These are phyloP conservation scores for Ophiostoma fasciatum DNA, from an alignment of 2,329 filamentous ascomycete species.

Conservation along the genomic window DNA sequence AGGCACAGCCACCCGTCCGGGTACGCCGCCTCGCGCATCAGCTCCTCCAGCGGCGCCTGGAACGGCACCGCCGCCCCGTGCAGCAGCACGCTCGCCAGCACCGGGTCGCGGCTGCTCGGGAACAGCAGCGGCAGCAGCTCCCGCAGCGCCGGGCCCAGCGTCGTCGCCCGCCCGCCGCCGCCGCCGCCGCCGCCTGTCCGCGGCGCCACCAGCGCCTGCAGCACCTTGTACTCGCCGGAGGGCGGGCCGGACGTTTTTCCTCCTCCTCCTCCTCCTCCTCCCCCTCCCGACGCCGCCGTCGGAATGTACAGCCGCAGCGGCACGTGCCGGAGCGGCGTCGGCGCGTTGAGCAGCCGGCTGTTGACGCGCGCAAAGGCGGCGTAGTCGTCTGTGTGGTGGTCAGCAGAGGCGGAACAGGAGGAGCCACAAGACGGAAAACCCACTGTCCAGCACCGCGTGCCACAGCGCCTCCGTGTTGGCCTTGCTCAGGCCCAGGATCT, in stretches of 20 bases:
- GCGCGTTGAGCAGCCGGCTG: conserved; percentile 59
- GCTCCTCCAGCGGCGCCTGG: conserved; percentile 61
- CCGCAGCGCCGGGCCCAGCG: no score
- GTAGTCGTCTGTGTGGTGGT: conserved; percentile 74
- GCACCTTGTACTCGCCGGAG: conserved; percentile 42
- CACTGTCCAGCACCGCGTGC: conserved; percentile 62
- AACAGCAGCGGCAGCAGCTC: no score
- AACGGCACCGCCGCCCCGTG: conserved; percentile 80
- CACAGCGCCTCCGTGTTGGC: conserved; percentile 72
- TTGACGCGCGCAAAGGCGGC: conserved; percentile 59
- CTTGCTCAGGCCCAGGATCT: conserved; percentile 79
- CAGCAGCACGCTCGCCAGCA: conserved; percentile 70
- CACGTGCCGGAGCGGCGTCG: conserved; percentile 64
- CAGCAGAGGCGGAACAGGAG: not conserved
- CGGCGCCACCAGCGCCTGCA: conserved; percentile 37
- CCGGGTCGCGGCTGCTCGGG: conserved; percentile 65
- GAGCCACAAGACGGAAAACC: conserved; percentile 13
- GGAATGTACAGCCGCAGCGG: conserved; percentile 80
- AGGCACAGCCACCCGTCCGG: conserved; percentile 85
- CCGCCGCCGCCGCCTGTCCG: no score
- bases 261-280: no score
- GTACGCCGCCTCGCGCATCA: conserved; percentile 73
- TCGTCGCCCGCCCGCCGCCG: no score
- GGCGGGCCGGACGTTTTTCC: no score
- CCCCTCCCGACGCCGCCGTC: conserved; percentile 39